phyloP scores from a whole-genome alignment of 2,329 filamentous ascomycete genomes.

The Lachnellula hyalina region DNA sequence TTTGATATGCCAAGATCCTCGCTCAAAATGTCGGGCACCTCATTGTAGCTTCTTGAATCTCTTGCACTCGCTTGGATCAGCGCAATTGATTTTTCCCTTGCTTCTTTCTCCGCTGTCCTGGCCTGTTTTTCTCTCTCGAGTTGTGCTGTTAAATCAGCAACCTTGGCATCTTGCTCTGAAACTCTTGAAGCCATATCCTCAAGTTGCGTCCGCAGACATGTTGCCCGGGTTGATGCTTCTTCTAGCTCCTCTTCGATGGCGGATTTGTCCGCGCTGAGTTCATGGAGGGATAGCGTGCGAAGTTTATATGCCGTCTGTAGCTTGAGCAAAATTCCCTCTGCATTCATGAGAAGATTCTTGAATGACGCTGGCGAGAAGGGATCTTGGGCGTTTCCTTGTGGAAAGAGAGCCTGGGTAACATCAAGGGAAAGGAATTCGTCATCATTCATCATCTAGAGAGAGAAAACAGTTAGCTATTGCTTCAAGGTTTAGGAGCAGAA shows the following conservation, averaged over 20 bases:
- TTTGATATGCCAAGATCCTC: constrained; percentile 27
- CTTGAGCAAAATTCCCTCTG: constrained; percentile 47
- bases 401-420: constrained; percentile 50
- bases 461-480: no score
- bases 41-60: neutral
- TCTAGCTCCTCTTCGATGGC: constrained; percentile 50
- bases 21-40: constrained; percentile 6
- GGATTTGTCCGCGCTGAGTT: constrained; percentile 49
- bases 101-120: constrained; percentile 24
- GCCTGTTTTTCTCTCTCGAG: constrained; percentile 46
- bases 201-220: constrained; percentile 53
- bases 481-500: no score
- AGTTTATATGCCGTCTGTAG: constrained; percentile 56
- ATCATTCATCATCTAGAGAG: constrained; percentile 24
- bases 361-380: constrained; percentile 54
- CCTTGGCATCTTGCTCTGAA: constrained; percentile 47
- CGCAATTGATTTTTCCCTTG: constrained; percentile 26
- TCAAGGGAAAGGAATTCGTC: constrained; percentile 54
- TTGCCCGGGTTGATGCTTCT: constrained; percentile 47
- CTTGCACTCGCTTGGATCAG: constrained; percentile 22
- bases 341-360: constrained; percentile 56
- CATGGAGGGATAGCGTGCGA: constrained; percentile 44
- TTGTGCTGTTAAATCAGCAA: constrained; percentile 46
- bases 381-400: constrained; percentile 40
- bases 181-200: constrained; percentile 52